Percentiles rank a stretch among this genome's conserved stretches.
Conservation (phyloP, 176 grass and related monocot genomes). For the Puya raimondii region DNA sequence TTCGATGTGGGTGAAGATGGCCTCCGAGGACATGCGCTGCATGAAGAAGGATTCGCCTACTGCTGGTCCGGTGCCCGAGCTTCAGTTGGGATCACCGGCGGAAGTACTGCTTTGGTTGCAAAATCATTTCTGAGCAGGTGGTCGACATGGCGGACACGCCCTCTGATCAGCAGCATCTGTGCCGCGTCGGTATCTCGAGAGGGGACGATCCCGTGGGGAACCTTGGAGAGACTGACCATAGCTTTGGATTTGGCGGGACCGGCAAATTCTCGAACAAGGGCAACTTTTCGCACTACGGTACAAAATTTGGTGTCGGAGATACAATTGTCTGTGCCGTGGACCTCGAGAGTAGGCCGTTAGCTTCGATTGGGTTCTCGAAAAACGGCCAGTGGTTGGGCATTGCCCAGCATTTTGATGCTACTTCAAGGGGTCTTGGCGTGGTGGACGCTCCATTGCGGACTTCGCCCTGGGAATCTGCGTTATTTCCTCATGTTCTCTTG, state of each 20-base stretch:
- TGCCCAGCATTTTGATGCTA: constrained; percentile 32
- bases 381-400: constrained; percentile 47
- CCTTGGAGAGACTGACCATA: constrained; percentile 45
- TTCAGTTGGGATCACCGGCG: constrained; percentile 28
- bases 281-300: constrained; percentile 39
- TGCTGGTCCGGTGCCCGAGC: constrained; percentile 69
- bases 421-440: constrained; percentile 32
- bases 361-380: constrained; percentile 44
- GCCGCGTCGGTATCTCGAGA: constrained; percentile 49
- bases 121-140: constrained; percentile 34
- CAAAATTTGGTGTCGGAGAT: constrained; percentile 39
- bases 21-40: constrained; percentile 29
- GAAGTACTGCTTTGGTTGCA: constrained; percentile 65
- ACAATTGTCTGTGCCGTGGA: constrained; percentile 54
- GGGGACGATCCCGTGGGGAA: constrained; percentile 30
- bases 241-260: constrained; percentile 58
- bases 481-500: constrained; percentile 53
- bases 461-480: constrained; percentile 38
- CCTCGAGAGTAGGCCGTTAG: constrained; percentile 37
- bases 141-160: constrained; percentile 50
- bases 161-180: constrained; percentile 36
- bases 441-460: constrained; percentile 19
- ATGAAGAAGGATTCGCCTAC: constrained; percentile 55
- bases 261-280: constrained; percentile 45
- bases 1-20: constrained; percentile 41